Conservation (phyloP, 1,139 yeast genomes). For the Suhomyces anneliseae region DNA sequence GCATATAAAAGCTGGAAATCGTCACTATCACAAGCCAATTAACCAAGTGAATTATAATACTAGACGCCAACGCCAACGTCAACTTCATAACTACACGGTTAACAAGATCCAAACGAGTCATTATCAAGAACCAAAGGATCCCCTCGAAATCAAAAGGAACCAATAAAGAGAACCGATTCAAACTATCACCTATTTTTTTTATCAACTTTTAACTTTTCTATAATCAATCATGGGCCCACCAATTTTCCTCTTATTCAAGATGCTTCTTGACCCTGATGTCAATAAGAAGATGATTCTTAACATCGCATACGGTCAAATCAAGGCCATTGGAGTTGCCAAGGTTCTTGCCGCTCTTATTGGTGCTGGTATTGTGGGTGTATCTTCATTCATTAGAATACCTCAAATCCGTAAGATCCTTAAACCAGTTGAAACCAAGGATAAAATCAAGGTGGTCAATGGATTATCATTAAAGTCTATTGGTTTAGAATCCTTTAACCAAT, state of each 20-base stretch:
- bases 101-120: no score
- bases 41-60: no score
- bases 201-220: background rate
- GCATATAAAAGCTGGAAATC: background rate
- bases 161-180: background rate
- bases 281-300: constrained; percentile 42
- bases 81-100: no score
- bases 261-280: constrained; percentile 42
- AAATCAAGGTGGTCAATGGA: constrained; percentile 39
- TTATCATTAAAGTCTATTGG: constrained; percentile 39
- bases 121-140: background rate
- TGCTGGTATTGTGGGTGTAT: constrained; percentile 38
- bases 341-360: constrained; percentile 38
- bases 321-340: constrained; percentile 38
- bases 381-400: constrained; percentile 45
- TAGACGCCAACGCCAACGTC: no score
- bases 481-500: constrained; percentile 40
- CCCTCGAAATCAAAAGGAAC: background rate
- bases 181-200: background rate
- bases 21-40: background rate
- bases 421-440: constrained; percentile 28
- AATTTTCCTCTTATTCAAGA: constrained; percentile 23
- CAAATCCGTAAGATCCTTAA: constrained; percentile 41
- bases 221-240: constrained; percentile 14
- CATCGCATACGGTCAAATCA: constrained; percentile 38